A percentile compares a stretch with the other conserved stretches of the same genome.
These are phyloP conservation scores for Dorcoceras hygrometricum DNA, from an alignment of 257 asterid genomes.

Conservation along the genomic window DNA sequence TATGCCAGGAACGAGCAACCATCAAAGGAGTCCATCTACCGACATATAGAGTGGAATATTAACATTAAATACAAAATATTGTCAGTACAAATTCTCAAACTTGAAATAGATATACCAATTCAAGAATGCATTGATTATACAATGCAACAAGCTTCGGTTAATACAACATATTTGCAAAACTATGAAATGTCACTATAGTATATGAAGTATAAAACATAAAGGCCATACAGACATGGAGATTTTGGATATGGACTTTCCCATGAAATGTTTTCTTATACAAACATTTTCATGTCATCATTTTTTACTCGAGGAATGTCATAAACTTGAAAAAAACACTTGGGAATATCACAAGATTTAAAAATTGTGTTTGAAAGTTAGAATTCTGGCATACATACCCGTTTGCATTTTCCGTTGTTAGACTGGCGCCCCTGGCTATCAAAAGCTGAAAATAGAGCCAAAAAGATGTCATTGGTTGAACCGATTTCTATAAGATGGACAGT, in stretches of 20 bases:
- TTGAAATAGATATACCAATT: background rate
- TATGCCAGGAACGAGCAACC: conserved; percentile 88
- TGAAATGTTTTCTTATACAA: too few relatives aligned
- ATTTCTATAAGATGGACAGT: background rate
- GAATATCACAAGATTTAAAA: too few relatives aligned
- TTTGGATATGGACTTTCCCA: background rate
- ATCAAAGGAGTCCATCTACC: conserved; percentile 75
- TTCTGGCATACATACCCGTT: conserved; percentile 50
- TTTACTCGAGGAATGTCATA: background rate
- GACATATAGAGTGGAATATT: conserved; percentile 22
- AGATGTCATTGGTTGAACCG: conserved; percentile 1
- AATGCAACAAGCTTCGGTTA: background rate
- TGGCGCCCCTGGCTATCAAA: conserved; percentile 69
- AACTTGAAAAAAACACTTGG: too few relatives aligned
- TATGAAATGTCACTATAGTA: background rate
- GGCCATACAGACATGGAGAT: background rate
- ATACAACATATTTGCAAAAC: background rate
- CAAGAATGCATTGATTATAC: background rate
- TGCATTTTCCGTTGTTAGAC: conserved; percentile 57
- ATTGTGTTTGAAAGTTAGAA: background rate
- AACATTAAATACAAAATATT: conserved; percentile 1
- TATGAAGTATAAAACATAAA: too few relatives aligned
- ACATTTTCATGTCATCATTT: background rate
- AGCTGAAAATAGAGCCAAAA: conserved; percentile 46
- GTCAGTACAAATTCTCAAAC: background rate